phyloP scores from a whole-genome alignment of 2,329 filamentous ascomycete species.

The Colletotrichum trifolii region DNA sequence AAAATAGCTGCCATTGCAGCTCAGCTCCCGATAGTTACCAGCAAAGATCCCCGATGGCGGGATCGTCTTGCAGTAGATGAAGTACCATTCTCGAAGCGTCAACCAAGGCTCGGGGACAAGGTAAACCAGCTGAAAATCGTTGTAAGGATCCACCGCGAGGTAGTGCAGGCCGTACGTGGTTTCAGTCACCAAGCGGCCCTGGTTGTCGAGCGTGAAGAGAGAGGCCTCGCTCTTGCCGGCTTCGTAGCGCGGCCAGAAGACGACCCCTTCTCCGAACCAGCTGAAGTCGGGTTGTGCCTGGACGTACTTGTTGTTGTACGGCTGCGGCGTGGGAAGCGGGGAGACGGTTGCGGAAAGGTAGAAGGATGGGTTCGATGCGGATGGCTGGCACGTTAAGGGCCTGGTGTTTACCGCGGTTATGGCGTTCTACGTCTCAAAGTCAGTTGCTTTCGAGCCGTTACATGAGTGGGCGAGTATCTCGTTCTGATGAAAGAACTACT shows the following conservation, averaged over 20 bases:
- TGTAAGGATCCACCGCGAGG: neutral
- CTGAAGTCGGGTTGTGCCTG: neutral
- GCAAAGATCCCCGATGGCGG: neutral
- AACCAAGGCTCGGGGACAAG: neutral
- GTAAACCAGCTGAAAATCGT: neutral
- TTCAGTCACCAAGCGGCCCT: slow-evolving; percentile 9
- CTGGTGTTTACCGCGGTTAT: neutral
- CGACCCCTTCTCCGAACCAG: neutral
- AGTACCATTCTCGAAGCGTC: neutral
- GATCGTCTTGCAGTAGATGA: neutral
- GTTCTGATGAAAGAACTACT: no score
- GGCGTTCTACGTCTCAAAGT: no score
- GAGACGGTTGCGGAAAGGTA: slow-evolving; percentile 2
- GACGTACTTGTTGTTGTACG: slow-evolving; percentile 1
- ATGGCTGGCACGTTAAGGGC: neutral
- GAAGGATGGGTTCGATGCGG: neutral
- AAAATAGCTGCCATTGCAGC: neutral
- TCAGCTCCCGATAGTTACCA: neutral
- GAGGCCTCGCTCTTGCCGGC: neutral
- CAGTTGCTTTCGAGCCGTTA: no score
- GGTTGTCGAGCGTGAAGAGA: slow-evolving; percentile 3
- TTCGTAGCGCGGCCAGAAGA: neutral
- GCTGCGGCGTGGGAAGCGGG: neutral
- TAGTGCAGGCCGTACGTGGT: slow-evolving; percentile 11
- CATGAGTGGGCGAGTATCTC: no score